Base-by-base conservation (phyloP, 2,329 filamentous ascomycete genomes). In the Clonostachys rhizophaga region DNA sequence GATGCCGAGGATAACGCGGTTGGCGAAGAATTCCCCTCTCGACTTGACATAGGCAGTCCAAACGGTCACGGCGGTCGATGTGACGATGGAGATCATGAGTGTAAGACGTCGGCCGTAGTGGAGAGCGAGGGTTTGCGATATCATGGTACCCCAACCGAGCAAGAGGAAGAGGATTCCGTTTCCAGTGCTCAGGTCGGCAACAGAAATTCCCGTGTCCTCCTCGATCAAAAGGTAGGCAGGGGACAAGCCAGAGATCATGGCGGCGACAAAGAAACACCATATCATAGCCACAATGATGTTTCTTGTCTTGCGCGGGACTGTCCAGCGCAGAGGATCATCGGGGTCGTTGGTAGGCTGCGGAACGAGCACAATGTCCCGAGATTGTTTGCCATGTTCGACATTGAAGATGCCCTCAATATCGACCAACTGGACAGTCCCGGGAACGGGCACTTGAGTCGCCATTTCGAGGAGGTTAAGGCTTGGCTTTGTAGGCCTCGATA, bases 381-480 rank as follows among this genome's bases (percentile, higher is more conserved):
- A n/a, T 7, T 44, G 49, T 13, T 30, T 10, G 5, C 62, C 60
- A 50, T 70, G 69, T 7, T 54, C 58, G 40, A 62, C 57, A 3
- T 52, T 56, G 34, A 65, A 50, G 5, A 52, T 62, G 11, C 62
- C 62, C 33, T 68, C 55, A 4, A 70, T 44, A 43, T 72, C 68
- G 6, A 71, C 61, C 10, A 72, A 60, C 47, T 67, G 65, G 34
- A 72, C 63, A 1, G 68, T 72, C 3, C 68, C 69, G 1, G 69
- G 69, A 16, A 69, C 47, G 24, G 24, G 24, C 24, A 30, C 24
- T 30, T 30, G 24, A 30, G 8, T 30, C 24, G 24, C 24, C 24
- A 30, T 30, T 10, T 9, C 24, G 24, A 30, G 24, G 24, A 30
- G 24, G 24, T 9, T 30, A 10, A 10, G 24, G 24, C 2, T 30